Percentiles rank a stretch among this genome's conserved stretches.
These are phyloP conservation scores for Elaeagnus macrophylla DNA, from an alignment of 306 rosid species.

Conservation along the genomic window DNA sequence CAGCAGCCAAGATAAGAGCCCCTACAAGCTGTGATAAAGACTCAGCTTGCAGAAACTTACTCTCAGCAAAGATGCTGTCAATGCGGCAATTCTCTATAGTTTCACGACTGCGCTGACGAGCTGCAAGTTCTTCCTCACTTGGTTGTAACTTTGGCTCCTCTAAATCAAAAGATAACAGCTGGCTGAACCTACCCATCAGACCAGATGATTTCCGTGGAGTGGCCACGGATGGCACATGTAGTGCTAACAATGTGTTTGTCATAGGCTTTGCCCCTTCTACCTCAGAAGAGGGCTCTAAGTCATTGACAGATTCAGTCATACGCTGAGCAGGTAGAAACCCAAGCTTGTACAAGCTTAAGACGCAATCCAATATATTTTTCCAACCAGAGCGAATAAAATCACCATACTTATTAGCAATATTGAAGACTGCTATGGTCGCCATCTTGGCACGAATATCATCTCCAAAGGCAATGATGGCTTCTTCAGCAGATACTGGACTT, in stretches of 20 bases:
- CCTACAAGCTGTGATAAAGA: slow-evolving; percentile 87
- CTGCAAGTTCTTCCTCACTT: slow-evolving; percentile 95
- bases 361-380: slow-evolving; percentile 97
- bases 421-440: slow-evolving; percentile 91
- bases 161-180: slow-evolving; percentile 89
- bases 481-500: slow-evolving; percentile 78
- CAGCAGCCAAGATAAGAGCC: slow-evolving; percentile 92
- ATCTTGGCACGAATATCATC: slow-evolving; percentile 92
- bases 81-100: slow-evolving; percentile 87
- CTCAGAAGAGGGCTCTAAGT: slow-evolving; percentile 74
- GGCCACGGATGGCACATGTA: slow-evolving; percentile 69
- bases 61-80: slow-evolving; percentile 90
- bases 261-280: slow-evolving; percentile 65
- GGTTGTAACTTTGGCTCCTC: slow-evolving; percentile 98
- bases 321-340: slow-evolving; percentile 97
- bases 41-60: slow-evolving; percentile 93
- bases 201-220: slow-evolving; percentile 98
- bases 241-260: slow-evolving; percentile 63
- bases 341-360: slow-evolving; percentile 87
- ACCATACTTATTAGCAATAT: slow-evolving; percentile 90
- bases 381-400: slow-evolving; percentile 93
- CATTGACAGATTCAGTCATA: slow-evolving; percentile 94
- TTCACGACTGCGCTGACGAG: slow-evolving; percentile 88
- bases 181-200: slow-evolving; percentile 97
- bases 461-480: slow-evolving; percentile 88